A percentile compares a stretch with the other conserved stretches of the same genome.
Evolutionary conservation across 768 basidiomycete genomes (phyloP).

Genomic region (Hydnomerulius pinastri): DNA sequence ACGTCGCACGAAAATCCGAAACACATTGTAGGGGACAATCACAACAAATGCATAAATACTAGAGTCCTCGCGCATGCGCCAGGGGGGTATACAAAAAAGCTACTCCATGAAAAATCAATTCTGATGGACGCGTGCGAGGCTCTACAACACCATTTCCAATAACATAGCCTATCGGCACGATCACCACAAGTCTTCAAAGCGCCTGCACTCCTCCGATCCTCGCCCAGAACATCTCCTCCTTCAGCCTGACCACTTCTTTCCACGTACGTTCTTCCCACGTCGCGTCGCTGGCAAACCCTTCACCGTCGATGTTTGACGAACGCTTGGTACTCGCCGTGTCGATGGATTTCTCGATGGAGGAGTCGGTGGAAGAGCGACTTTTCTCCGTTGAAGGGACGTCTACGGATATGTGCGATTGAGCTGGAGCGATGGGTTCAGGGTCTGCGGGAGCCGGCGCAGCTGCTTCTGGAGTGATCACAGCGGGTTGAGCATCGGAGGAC

Average conservation of each 20-base stretch:
- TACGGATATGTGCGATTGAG: neutral
- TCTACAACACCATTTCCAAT: neutral
- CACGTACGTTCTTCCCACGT: slow-evolving; percentile 89
- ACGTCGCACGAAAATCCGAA: too few species aligned
- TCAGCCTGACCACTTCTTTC: slow-evolving; percentile 72
- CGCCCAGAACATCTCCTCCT: slow-evolving; percentile 88
- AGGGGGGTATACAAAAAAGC: neutral
- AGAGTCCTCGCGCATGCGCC: neutral
- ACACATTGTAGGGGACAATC: too few species aligned
- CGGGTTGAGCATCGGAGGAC: neutral
- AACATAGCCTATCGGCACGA: neutral
- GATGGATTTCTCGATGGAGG: slow-evolving; percentile 13
- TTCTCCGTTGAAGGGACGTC: neutral
- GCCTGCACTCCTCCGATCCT: slow-evolving; percentile 59
- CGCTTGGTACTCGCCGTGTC: slow-evolving; percentile 27
- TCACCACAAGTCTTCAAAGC: neutral
- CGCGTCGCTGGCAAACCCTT: slow-evolving; percentile 59
- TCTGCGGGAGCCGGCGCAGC: neutral
- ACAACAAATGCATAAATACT: neutral
- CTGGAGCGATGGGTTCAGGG: neutral
- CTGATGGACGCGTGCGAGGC: too few species aligned
- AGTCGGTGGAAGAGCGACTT: slow-evolving; percentile 4
- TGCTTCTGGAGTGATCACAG: neutral
- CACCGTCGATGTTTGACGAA: slow-evolving; percentile 27
- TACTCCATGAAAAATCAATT: neutral